Evolutionary conservation across 2,329 filamentous ascomycete species (phyloP), one percentile per base, ranked within the genome.

Genomic region (Pleurostoma richardsiae): DNA sequence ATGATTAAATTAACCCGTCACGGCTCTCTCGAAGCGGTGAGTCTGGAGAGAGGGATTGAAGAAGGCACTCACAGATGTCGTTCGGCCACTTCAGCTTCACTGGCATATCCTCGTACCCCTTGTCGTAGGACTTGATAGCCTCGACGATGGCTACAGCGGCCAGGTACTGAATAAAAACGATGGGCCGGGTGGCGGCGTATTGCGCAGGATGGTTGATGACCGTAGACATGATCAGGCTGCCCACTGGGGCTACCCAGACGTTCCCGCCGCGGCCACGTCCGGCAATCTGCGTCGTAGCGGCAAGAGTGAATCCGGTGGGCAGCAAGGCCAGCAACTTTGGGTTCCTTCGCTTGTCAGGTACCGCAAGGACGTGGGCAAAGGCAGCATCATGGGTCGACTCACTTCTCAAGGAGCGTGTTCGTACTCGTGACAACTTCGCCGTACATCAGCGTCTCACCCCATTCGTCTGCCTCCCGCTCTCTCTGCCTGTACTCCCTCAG

Each of bases 71-170:
- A 84, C 82, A 92, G 46, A 99, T 88, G 61, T 99, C 94, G 59
- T 99, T 99, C 8, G 94, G 94, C 94, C 94, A 99, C 66, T 99
- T 99, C 30, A 99, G 70, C 62, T 88, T 90, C 39, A 99, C 77
- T 1, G 88, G 88, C 4, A 97, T 65, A 0, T 81, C 73, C 5
- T 80, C 74, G 64, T 95, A 97, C 6, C 85, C 88, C 3, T 68
- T 67, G 42, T 85, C 90, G 60, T 97, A 97, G 29, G 75, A 77
- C 52, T 88, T 85, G 52, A 97, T 84, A 0, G 89, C 92, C 51
- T 88, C 80, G 3, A 95, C 86, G 39, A 92, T 86, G 39, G 94
- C 91, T 41, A 99, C 80, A 1, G 90, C 91, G 0, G 90, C 84
- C 10, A 99, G 78, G 62, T 99, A 99, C 65, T 97, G 94, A 29